phyloP scores from a whole-genome alignment of 768 basidiomycete species.

The Cystoderma amianthinum region DNA sequence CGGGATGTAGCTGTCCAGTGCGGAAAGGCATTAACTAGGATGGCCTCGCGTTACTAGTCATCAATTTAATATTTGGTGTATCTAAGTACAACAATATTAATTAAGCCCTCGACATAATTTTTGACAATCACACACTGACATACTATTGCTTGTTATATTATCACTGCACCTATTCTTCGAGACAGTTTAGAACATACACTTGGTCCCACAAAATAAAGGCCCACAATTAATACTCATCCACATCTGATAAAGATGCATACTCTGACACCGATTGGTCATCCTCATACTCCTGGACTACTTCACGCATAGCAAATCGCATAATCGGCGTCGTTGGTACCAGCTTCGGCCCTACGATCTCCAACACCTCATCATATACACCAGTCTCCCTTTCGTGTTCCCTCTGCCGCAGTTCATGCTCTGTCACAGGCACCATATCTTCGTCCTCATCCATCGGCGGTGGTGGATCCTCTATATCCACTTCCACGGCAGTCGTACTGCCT shows the following conservation, averaged over 20 bases:
- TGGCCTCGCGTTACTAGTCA: too few species aligned
- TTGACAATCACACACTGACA: too few species aligned
- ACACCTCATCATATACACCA: constrained; percentile 36
- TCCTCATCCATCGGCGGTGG: constrained; percentile 28
- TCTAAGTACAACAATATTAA: too few species aligned
- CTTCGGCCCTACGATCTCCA: constrained; percentile 67
- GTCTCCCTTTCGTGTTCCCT: constrained; percentile 5
- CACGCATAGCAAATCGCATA: constrained; percentile 78
- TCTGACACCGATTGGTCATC: constrained; percentile 70
- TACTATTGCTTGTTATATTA: too few species aligned
- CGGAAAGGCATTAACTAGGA: too few species aligned
- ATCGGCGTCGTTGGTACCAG: constrained; percentile 74
- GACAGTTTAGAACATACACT: not conserved
- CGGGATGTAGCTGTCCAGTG: not conserved
- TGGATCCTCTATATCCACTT: constrained; percentile 23
- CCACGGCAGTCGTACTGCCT: constrained; percentile 11
- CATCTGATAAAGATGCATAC: constrained; percentile 72
- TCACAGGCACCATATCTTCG: constrained; percentile 43
- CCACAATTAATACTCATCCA: constrained; percentile 63
- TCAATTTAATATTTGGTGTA: too few species aligned
- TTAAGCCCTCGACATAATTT: too few species aligned
- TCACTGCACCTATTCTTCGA: too few species aligned
- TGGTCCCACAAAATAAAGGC: too few species aligned
- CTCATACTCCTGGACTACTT: constrained; percentile 79
- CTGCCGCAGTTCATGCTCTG: constrained; percentile 22